Base-by-base conservation (phyloP, 192 early-diverging fungal genomes). In the Mortierella antarctica region DNA sequence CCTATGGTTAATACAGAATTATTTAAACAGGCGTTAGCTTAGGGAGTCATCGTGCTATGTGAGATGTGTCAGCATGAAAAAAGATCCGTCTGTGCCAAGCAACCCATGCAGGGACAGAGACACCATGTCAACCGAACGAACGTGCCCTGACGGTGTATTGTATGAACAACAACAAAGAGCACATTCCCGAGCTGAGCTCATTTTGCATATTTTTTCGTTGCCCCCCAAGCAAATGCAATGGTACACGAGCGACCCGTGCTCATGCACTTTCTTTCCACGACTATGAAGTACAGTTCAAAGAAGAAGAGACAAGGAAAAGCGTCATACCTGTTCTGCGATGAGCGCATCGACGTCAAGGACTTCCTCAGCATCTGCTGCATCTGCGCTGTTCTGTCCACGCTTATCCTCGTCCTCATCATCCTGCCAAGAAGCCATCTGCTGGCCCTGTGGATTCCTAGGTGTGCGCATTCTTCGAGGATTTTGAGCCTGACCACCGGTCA, bases 321-420 rank as follows among this genome's bases (percentile, higher is more conserved):
- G 9, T 7, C 13, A 21, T 68, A 80, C 77, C 77, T 80, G 77
- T 58, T 80, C 70, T 7, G 64, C 69, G 50, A 80, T 72, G 11
- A 80, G 65, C 17, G 69, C 69, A 63, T 80, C 65, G 2, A 80
- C 70, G 41, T 80, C 65, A 23, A 78, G 65, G 12, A 71, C 64
- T 41, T 80, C 77, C 23, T 80, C 65, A 39, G 65, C 70, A 67
- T 80, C 75, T 2, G 47, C 58, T 21, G 31, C 31, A 31, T 31
- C 31, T 31, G 31, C 31, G 31, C 31, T 31, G 42, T 57, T 14
- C 50, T 57, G 20, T 58, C 67, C 18, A 45, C 52, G 14, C 31
- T 67, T 47, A 20, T 59, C 62, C 8, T 40, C 41, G 21, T 64
- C 55, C 4, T 70, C 74, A 23, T 48, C 65, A 18, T 70, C 67